Evolutionary conservation across 1,284 basidiomycete species (phyloP).

Genomic region (Ganoderma multipileum): DNA sequence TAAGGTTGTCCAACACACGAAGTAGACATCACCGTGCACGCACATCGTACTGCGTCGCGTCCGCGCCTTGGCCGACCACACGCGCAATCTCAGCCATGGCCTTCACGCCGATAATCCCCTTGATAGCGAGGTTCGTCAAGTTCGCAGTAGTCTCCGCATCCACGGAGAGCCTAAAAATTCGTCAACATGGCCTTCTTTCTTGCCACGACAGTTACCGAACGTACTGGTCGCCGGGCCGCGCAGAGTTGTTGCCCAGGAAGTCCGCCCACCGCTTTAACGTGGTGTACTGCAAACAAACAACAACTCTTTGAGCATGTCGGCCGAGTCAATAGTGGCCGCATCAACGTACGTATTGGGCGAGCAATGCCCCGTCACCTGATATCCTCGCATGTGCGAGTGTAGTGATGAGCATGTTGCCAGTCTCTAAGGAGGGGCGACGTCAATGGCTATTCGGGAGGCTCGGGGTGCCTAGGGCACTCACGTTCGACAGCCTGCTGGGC

Average conservation of each 20-base stretch:
- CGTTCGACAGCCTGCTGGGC: slow-evolving; percentile 21
- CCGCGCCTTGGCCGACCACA: slow-evolving; percentile 53
- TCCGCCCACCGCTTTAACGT: slow-evolving; percentile 74
- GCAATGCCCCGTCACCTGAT: slow-evolving; percentile 58
- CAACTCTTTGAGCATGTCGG: neutral
- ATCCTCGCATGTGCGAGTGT: slow-evolving; percentile 65
- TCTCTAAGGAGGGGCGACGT: slow-evolving; percentile 47
- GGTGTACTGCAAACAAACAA: slow-evolving; percentile 44
- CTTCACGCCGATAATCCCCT: slow-evolving; percentile 71
- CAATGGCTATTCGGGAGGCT: neutral
- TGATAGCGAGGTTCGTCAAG: slow-evolving; percentile 79
- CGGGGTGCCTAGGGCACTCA: neutral
- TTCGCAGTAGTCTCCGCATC: slow-evolving; percentile 48
- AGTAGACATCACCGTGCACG: slow-evolving; percentile 22
- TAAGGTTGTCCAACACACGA: slow-evolving; percentile 9
- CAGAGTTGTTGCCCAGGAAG: slow-evolving; percentile 65
- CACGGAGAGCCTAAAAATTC: slow-evolving; percentile 56
- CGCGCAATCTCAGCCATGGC: slow-evolving; percentile 66
- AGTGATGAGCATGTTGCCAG: slow-evolving; percentile 80
- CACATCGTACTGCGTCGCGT: slow-evolving; percentile 59
- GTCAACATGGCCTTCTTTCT: neutral
- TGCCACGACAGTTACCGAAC: slow-evolving; percentile 11
- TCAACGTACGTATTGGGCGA: slow-evolving; percentile 54
- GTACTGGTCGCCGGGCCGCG: slow-evolving; percentile 60
- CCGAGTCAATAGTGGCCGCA: neutral